These are phyloP conservation scores for Penicillium vulpinum DNA, from an alignment of 2,329 filamentous ascomycete genomes.

Conservation along the genomic window DNA sequence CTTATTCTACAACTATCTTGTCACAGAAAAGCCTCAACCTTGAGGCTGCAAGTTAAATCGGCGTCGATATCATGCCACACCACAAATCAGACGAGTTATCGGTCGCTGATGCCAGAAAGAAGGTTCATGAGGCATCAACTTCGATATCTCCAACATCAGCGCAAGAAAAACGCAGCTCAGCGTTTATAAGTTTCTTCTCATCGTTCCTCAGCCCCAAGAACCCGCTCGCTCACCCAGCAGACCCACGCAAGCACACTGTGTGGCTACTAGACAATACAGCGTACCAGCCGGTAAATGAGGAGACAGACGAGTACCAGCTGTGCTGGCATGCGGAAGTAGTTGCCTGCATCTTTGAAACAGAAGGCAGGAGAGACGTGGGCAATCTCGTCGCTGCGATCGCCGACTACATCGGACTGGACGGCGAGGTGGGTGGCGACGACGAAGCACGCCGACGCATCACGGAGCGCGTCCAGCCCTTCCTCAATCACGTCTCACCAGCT, in stretches of 20 bases:
- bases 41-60: background rate
- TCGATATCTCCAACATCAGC: background rate
- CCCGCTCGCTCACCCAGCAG: slow-evolving; percentile 61
- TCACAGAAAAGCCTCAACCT: background rate
- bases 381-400: slow-evolving; percentile 70
- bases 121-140: background rate
- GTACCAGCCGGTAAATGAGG: slow-evolving; percentile 53
- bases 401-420: slow-evolving; percentile 66
- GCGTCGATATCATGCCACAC: slow-evolving; percentile 14
- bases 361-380: slow-evolving; percentile 66
- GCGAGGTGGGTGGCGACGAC: slow-evolving; percentile 48
- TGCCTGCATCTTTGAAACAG: slow-evolving; percentile 74
- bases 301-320: slow-evolving; percentile 25
- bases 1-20: background rate
- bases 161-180: slow-evolving; percentile 17
- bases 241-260: slow-evolving; percentile 67
- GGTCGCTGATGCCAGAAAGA: slow-evolving; percentile 9
- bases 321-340: slow-evolving; percentile 81
- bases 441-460: slow-evolving; percentile 66
- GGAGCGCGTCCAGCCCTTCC: slow-evolving; percentile 61
- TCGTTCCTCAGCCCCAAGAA: slow-evolving; percentile 48
- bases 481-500: slow-evolving; percentile 72
- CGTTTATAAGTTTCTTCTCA: slow-evolving; percentile 24
- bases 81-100: slow-evolving; percentile 4
- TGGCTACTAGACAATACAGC: slow-evolving; percentile 93